Percentiles rank a stretch among this genome's conserved stretches.
Conservation (phyloP, 169 alveolate genomes). For the Nephromyces sp. region DNA sequence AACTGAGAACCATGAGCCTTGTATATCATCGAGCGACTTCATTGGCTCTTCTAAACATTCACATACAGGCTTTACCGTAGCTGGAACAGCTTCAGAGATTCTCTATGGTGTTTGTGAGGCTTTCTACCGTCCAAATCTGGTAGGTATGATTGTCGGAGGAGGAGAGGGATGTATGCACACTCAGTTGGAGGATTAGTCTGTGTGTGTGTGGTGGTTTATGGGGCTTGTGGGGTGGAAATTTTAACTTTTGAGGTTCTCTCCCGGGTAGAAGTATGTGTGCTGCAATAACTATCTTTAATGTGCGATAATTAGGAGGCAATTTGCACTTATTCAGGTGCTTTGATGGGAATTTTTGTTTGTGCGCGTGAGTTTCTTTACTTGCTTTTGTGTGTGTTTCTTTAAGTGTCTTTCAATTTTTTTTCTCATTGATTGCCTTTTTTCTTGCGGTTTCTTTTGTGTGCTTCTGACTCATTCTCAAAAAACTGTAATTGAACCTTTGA, state of each 20-base stretch:
- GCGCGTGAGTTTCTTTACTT: background rate
- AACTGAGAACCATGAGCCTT: slow-evolving; percentile 12
- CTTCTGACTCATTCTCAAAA: background rate
- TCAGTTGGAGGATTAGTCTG: background rate
- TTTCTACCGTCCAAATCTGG: slow-evolving; percentile 80
- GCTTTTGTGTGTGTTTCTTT: background rate
- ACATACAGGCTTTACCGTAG: slow-evolving; percentile 70
- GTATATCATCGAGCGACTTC: slow-evolving; percentile 36
- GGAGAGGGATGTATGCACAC: background rate
- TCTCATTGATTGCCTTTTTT: background rate
- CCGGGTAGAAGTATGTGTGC: too few species aligned
- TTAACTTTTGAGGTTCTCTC: too few species aligned
- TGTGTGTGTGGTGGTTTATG: background rate
- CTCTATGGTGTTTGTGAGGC: slow-evolving; percentile 92
- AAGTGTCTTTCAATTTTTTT: background rate
- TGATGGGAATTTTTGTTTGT: background rate
- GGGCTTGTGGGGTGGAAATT: too few species aligned
- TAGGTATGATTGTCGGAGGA: slow-evolving; percentile 15
- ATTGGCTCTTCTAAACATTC: slow-evolving; percentile 43
- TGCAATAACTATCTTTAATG: too few species aligned
- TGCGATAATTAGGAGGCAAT: background rate
- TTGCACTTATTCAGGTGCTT: background rate
- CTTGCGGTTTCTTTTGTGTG: background rate
- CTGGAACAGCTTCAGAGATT: slow-evolving; percentile 89
- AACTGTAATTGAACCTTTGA: background rate